Evolutionary conservation across 2,329 filamentous ascomycete genomes (phyloP).

Genomic region (Magnaporthiopsis rhizophila): DNA sequence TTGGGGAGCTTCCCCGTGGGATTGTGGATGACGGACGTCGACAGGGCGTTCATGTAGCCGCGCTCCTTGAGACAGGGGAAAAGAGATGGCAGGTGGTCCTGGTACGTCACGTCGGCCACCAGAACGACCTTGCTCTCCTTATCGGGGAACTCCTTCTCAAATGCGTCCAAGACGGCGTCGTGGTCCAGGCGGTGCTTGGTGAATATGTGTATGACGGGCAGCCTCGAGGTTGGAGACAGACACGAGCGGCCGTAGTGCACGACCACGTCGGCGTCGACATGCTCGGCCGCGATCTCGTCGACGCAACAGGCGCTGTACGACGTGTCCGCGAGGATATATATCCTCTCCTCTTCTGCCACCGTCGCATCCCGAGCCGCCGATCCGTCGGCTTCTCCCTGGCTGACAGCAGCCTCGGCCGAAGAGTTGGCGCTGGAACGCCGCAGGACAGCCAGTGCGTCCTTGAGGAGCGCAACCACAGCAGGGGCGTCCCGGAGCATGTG

Average conservation of each 20-base stretch:
- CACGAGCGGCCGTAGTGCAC: conserved; percentile 93
- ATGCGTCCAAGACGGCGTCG: conserved; percentile 47
- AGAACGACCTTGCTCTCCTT: conserved; percentile 63
- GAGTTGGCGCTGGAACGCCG: background rate
- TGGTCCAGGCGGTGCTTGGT: conserved; percentile 64
- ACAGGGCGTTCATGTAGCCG: conserved; percentile 65
- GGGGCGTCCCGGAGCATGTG: conserved; percentile 83
- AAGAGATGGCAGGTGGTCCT: conserved; percentile 61
- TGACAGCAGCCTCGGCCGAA: background rate
- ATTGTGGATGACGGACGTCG: conserved; percentile 67
- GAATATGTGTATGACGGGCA: conserved; percentile 88
- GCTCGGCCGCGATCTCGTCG: conserved; percentile 92
- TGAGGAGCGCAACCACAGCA: conserved; percentile 62
- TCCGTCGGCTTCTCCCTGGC: background rate
- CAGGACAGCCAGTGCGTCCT: conserved; percentile 22
- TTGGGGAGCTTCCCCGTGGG: conserved; percentile 80
- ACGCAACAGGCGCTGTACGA: conserved; percentile 97
- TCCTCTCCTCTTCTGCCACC: conserved; percentile 21
- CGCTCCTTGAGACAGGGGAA: conserved; percentile 40
- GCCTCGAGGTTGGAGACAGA: conserved; percentile 76
- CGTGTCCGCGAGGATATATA: conserved; percentile 89
- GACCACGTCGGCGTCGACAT: conserved; percentile 81
- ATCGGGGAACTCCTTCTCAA: conserved; percentile 61
- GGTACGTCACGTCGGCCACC: conserved; percentile 85
- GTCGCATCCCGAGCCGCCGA: no score